Conservation (phyloP, 768 basidiomycete genomes). For the Boletus rubescentipes region DNA sequence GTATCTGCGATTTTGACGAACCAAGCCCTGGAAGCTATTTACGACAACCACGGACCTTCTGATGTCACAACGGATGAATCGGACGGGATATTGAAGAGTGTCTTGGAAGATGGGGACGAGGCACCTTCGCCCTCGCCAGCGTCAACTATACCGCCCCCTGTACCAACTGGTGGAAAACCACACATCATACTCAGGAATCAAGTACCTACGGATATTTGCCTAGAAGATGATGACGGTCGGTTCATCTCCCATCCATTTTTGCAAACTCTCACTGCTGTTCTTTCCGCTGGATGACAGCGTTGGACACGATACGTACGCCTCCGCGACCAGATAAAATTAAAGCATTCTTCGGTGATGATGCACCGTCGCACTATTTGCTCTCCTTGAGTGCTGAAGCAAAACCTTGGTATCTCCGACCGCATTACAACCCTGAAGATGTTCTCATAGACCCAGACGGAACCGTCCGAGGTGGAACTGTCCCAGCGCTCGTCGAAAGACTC, state of each 20-base stretch:
- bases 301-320: conserved; percentile 14
- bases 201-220: not conserved
- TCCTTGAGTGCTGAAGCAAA: conserved; percentile 40
- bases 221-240: conserved; percentile 22
- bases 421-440: conserved; percentile 56
- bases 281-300: conserved; percentile 10
- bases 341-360: conserved; percentile 52
- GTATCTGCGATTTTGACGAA: conserved; percentile 26
- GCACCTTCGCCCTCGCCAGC: not conserved
- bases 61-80: conserved; percentile 13
- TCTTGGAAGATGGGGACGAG: conserved; percentile 5
- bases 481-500: conserved; percentile 61
- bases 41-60: conserved; percentile 12
- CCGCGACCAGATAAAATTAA: conserved; percentile 41
- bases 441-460: conserved; percentile 62
- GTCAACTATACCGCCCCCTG: conserved; percentile 8
- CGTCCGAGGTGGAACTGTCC: conserved; percentile 60
- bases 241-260: not conserved
- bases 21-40: conserved; percentile 18
- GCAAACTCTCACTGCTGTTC: not conserved
- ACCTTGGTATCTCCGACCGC: conserved; percentile 61
- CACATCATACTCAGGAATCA: not conserved
- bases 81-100: conserved; percentile 9
- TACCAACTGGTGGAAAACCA: conserved; percentile 14
- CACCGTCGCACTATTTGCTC: conserved; percentile 43